Conservation (phyloP, 306 rosid genomes). For the Cucurbita maxima region DNA sequence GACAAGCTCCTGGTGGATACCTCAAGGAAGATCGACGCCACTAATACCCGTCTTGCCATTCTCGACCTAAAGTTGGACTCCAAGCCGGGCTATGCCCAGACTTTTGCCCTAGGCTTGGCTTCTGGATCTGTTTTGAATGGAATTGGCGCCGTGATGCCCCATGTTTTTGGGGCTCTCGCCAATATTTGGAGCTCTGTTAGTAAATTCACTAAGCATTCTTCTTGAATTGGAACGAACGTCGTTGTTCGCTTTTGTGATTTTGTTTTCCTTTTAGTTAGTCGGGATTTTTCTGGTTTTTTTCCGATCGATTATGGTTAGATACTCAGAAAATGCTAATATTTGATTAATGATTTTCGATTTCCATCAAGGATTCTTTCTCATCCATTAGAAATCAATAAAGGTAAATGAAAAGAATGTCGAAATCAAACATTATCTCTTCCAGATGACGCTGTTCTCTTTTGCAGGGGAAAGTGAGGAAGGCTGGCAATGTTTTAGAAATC, state of each 20-base stretch:
- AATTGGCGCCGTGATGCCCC: constrained; percentile 36
- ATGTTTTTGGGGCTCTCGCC: constrained; percentile 29
- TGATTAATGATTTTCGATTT: not conserved
- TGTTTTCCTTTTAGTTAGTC: not conserved
- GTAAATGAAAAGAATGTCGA: not conserved
- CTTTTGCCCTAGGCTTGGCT: constrained; percentile 57
- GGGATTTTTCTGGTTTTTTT: not conserved
- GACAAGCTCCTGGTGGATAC: constrained; percentile 38
- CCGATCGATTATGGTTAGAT: not conserved
- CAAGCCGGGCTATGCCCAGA: constrained; percentile 56
- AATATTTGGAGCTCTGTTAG: constrained; percentile 55
- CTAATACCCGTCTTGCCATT: constrained; percentile 33
- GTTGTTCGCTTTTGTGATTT: not conserved
- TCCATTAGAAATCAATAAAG: not conserved
- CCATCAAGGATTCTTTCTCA: not conserved
- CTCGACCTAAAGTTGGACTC: constrained; percentile 70
- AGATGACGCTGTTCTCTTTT: not conserved
- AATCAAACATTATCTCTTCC: not conserved
- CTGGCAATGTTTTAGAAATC: not conserved
- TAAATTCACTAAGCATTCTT: constrained; percentile 20
- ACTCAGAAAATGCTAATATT: not conserved
- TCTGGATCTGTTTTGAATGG: constrained; percentile 60
- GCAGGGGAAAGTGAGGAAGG: not conserved
- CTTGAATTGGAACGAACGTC: not conserved
- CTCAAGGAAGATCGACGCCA: constrained; percentile 45